Evolutionary conservation across 192 early-diverging fungal species (phyloP), one percentile per base, ranked within the genome.

Genomic region (Gorgonomyces haynaldii): DNA sequence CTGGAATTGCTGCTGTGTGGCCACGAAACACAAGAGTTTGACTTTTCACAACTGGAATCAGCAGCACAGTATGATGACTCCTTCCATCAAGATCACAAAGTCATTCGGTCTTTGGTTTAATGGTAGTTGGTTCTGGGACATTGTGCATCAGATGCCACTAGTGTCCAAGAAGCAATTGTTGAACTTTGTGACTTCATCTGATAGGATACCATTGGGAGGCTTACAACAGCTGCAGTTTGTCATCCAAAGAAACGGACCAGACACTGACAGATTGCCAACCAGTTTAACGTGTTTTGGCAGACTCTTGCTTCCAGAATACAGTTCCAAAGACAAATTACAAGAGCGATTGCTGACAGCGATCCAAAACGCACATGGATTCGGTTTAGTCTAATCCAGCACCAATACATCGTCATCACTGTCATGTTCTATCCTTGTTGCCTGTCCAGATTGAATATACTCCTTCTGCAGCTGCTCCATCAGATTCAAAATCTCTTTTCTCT

Each of bases 181-280:
- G 29, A 60, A 73, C 0, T 96, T 96, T 74, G 92, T 96, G 1
- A 96, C 90, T 4, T 88, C 90, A 2, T 81, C 78, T 23, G 88
- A 93, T 51, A 78, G 86, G n/a, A 65, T 93, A 2, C 92, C 92
- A 5, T 56, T 92, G 28, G 79, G 81, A 35, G 90, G 92, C 1
- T 71, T 87, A 29, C 68, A 74, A 20, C 66, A 73, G 20, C 59
- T 96, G 22, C 78, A 81, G 17, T 96, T 96, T 85, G 86, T 91
- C 27, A 75, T 96, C 10, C 92, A 96, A 58, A 64, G 90, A n/a
- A 93, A 96, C 52, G 92, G 92, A 9, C 88, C 89, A 0, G 90
- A 96, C 53, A 79, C 76, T 17, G 80, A 90, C 29, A 56, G 82
- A 49, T 45, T 96, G 45, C 91, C 91, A 4, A 86, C 91, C 0